Evolutionary conservation across 139 green algal species (phyloP), one percentile per base, ranked within the genome.

Genomic region (Nannochloris sp.): DNA sequence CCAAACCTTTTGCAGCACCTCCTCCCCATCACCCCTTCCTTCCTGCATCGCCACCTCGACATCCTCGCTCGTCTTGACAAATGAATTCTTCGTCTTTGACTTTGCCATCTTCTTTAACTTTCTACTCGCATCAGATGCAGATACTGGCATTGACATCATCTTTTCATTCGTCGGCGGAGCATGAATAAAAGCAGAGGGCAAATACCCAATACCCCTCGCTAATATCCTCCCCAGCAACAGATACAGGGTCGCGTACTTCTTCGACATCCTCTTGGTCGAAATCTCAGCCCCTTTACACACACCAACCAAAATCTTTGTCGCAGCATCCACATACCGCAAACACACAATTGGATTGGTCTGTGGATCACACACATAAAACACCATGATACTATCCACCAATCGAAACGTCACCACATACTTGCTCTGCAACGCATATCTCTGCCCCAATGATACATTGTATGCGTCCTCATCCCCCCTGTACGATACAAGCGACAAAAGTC

Each of bases 381-480:
- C 60, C 17, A 72, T 71, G 5, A 84, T 69, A 1, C 16, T 20
- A 49, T 71, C 58, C 16, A 84, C 70, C 56, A 83, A 48, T 25
- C 77, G 58, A 49, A 81, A 84, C 3, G 75, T 74, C 40, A 84
- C 75, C 14, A n/a, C 30, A 25, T 51, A 74, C 46, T 68, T 55
- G 28, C 63, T 63, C 46, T 71, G 36, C 6, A 71, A 29, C 5
- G 66, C 72, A 6, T 59, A 4, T 45, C 73, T 17, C 12, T 77
- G 70, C 4, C 74, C 77, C 23, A 66, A 60, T 1, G 69, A 58
- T 46, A 79, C 68, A 56, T 50, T 62, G 23, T 75, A 76, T 14
- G 70, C 43, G 59, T 67, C 71, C 46, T 84, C 74, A 17, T 72
- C 73, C 12, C 57, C 63, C 33, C 76, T 82, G 69, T 57, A 66